Base-by-base conservation (phyloP, 768 basidiomycete species). In the Pisolithus microcarpus region DNA sequence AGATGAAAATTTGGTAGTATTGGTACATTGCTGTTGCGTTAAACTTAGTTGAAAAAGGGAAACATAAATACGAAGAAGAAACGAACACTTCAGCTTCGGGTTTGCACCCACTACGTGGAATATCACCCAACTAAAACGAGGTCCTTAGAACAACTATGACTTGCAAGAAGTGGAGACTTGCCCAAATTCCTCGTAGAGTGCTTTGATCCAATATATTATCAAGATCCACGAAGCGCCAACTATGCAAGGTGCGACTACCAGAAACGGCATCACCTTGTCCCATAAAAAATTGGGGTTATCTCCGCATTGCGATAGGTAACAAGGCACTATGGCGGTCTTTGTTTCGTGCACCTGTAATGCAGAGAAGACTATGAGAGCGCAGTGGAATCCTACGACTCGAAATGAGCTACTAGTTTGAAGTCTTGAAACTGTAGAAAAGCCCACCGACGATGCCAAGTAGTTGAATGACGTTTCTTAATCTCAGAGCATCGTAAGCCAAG, bases 41-140 rank as follows among this genome's bases (percentile, higher is more conserved):
- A 43, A 38, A 38, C 51, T 51, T 21, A 53, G 45, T 46, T 4
- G 49, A 28, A 8, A 28, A 8, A n/a, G 19, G 37, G 43, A 9
- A 9, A 36, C 11, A 51, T 7, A 7, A 9, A 37, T 21, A 48
- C 9, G 38, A 37, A 23, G 26, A 51, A 15, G 39, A 43, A 15
- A 65, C 81, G 51, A 55, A 89, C 90, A 78, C 70, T 91, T 91
- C 79, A 87, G 82, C 58, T 75, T 84, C 9, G 86, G 85, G 58
- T 90, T 87, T 34, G 90, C 90, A 30, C 88, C 89, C 19, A 91
- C 88, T 34, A 87, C 81, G 61, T 91, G 90, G 73, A 92, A 92
- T 61, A 92, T 87, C 38, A 87, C 88, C 91, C 90, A 92, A 40
- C 89, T 91, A 55, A n/a, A 31, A 24, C 48, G 46, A 45, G 52